Percentiles rank a stretch among this genome's conserved stretches.
These are phyloP conservation scores for Chytriomyces confervae DNA, from an alignment of 192 early-diverging fungal species.

Conservation along the genomic window DNA sequence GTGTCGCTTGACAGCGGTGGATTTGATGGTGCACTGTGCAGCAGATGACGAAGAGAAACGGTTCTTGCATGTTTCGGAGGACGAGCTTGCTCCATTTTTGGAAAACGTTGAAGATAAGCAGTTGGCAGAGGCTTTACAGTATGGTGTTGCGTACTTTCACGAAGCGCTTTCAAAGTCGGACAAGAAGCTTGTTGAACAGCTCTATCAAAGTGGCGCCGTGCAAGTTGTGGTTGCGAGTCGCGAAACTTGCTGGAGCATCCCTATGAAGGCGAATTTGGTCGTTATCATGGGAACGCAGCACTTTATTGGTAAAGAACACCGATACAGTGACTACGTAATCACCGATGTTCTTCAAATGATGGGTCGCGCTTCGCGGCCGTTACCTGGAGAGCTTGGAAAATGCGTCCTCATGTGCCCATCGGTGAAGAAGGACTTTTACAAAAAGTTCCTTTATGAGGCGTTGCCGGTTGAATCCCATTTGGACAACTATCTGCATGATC, in stretches of 20 bases:
- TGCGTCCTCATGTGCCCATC: slow-evolving; percentile 95
- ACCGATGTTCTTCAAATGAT: slow-evolving; percentile 99
- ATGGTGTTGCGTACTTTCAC: slow-evolving; percentile 91
- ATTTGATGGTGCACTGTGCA: slow-evolving; percentile 79
- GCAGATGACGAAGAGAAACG: slow-evolving; percentile 77
- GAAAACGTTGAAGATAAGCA: slow-evolving; percentile 74
- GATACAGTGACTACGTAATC: slow-evolving; percentile 94
- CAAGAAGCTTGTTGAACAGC: slow-evolving; percentile 68
- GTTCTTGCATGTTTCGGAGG: slow-evolving; percentile 74
- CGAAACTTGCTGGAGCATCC: slow-evolving; percentile 92
- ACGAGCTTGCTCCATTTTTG: slow-evolving; percentile 66
- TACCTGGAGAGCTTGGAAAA: slow-evolving; percentile 59
- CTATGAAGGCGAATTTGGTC: slow-evolving; percentile 81
- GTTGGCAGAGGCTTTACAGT: slow-evolving; percentile 70
- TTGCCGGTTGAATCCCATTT: slow-evolving; percentile 94
- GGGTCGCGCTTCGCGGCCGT: slow-evolving; percentile 83
- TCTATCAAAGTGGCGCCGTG: slow-evolving; percentile 80
- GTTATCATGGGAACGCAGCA: slow-evolving; percentile 97
- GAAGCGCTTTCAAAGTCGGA: slow-evolving; percentile 84
- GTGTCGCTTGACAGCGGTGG: slow-evolving; percentile 83
- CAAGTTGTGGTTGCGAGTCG: slow-evolving; percentile 90
- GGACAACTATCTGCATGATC: slow-evolving; percentile 93
- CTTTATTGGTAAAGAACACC: slow-evolving; percentile 92
- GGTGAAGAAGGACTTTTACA: slow-evolving; percentile 96
- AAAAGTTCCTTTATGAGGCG: slow-evolving; percentile 96